Evolutionary conservation across 345 rosid genomes (phyloP).

Genomic region (Angophora floribunda): DNA sequence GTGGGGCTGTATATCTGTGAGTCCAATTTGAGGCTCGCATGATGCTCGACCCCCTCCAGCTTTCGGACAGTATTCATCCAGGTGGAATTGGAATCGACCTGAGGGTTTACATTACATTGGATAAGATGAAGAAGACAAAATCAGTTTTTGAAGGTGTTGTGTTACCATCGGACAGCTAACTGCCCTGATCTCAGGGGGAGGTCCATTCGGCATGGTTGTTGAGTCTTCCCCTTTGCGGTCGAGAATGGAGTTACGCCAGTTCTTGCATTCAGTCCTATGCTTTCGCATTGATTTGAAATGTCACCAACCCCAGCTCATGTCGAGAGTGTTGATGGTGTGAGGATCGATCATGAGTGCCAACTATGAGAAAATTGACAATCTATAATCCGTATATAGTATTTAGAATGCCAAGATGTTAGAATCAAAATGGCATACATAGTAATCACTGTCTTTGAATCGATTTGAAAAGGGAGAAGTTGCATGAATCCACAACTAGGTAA

Average conservation of each 20-base stretch:
- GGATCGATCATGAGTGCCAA: background rate
- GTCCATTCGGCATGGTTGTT: background rate
- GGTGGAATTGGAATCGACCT: background rate
- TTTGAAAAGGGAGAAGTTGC: background rate
- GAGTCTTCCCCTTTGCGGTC: background rate
- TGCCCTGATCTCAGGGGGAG: background rate
- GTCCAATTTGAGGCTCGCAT: background rate
- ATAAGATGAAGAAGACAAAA: background rate
- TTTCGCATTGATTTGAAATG: background rate
- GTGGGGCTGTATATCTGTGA: background rate
- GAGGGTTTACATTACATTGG: background rate
- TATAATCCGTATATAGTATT: background rate
- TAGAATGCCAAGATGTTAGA: background rate
- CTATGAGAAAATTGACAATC: background rate
- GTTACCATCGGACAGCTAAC: background rate
- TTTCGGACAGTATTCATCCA: background rate
- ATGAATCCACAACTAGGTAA: rapidly evolving
- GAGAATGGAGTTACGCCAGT: background rate
- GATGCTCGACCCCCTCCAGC: background rate
- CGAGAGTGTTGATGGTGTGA: background rate
- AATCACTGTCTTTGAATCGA: background rate
- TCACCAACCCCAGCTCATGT: background rate
- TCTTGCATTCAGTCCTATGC: background rate
- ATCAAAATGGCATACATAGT: background rate
- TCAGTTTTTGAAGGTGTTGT: background rate